Base-by-base conservation (phyloP, 208 protist species). In the Trypanosomatidae sp. region DNA sequence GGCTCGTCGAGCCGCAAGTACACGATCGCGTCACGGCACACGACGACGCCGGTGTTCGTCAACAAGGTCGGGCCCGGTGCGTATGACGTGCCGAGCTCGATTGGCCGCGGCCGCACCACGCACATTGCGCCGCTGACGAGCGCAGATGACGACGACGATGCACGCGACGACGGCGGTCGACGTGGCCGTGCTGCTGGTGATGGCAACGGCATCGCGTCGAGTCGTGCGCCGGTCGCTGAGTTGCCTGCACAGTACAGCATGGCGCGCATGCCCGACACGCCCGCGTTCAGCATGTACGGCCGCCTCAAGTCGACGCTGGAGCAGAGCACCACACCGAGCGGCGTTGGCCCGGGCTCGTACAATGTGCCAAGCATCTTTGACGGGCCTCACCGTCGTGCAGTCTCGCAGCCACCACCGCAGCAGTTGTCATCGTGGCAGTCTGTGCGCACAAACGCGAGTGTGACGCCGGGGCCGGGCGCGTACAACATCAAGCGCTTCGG, bases 271-370 rank as follows among this genome's bases (percentile, higher is more conserved):
- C 70, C 79, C 16, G 66, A 78, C 49, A 70, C 71, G 19, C 79
- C 79, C 30, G 48, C 66, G 11, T 88, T 73, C 57, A 79, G 71
- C 30, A 60, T 88, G 11, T 71, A 76, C 43, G 54, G 61, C 27
- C n/a, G n/a, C n/a, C n/a, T n/a, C n/a, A n/a, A n/a, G n/a, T n/a
- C n/a, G n/a, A n/a, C n/a, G n/a, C n/a, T n/a, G n/a, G n/a, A n/a
- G n/a, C n/a, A n/a, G n/a, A n/a, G n/a, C n/a, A n/a, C n/a, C n/a
- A n/a, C n/a, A n/a, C n/a, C n/a, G n/a, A n/a, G n/a, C n/a, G n/a
- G n/a, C n/a, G n/a, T 21, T 7, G 70, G 70, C 7, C 71, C 71
- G 7, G 71, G 53, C 10, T 39, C 50, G 4, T 80, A 80, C 51
- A 47, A 68, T 41, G 16, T 30, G 4, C 52, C 52, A 43, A 33